Base-by-base conservation (phyloP, 2,329 filamentous ascomycete species). In the Pseudogymnoascus sp. region DNA sequence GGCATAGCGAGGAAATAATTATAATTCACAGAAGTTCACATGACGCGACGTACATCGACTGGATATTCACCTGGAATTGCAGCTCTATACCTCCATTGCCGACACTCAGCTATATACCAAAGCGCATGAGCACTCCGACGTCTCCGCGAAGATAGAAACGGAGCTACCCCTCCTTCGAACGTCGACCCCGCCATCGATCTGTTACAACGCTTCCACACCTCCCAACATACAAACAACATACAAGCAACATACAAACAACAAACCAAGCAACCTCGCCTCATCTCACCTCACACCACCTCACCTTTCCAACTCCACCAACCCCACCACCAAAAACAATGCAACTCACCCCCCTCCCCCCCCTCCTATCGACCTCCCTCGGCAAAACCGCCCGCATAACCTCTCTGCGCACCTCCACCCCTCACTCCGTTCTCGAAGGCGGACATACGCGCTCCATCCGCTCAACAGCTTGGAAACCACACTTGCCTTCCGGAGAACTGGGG, bases 371-470 rank as follows among this genome's bases (percentile, higher is more conserved):
- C 16, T 91, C 93, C 77, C 86, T 90, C 64, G 87, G 90, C 74
- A 96, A 95, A 73, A 87, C 87, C 39, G 90, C 95, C 64, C 93
- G 91, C 66, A 83, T 99, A 71, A 97, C 96, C 81, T 96, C 90
- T 60, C 86, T 97, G 60, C 84, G 84, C 37, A 89, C 88, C 63
- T 90, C 96, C 73, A 86, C 86, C 12, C 83, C 91, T 60, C 87
- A 96, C 72, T 91, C 88, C 71, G 84, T 83, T 18, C 86, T 97
- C 63, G 86, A 87, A 6, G 93, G 92, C 65, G 95, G 93, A 6
- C 95, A 99, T 77, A 90, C 91, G 69, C 89, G 95, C 64, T 95
- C 89, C 70, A 86, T 99, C n/a, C 86, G 95, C 63, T 86, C 86
- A 60, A 86, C 87, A 18, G 87, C 91, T 39, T 99, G 95, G 95